A percentile compares a stretch with the other conserved stretches of the same genome.
These are phyloP conservation scores for Fraxinus nigra DNA, from an alignment of 305 asterid genomes.

Conservation along the genomic window DNA sequence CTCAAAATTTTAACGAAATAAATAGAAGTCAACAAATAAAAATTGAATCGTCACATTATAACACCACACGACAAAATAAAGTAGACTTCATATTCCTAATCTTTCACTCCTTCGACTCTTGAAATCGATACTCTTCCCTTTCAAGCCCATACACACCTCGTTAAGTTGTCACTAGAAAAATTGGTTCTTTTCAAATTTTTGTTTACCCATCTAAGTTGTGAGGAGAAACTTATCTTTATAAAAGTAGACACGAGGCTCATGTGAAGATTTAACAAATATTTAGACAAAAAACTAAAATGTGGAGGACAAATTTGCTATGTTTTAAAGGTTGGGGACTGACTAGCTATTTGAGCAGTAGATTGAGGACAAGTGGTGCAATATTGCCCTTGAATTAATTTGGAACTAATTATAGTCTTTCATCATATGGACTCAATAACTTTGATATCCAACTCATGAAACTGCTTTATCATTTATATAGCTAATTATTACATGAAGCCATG, in stretches of 20 bases:
- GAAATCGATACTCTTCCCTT: background rate
- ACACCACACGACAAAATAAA: background rate
- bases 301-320: conserved; percentile 5
- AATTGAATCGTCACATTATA: no score
- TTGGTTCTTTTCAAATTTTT: no score
- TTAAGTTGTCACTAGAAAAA: background rate
- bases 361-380: background rate
- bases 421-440: conserved; percentile 24
- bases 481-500: conserved; percentile 19
- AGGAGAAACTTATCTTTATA: background rate
- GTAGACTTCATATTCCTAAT: background rate
- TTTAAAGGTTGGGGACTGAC: background rate
- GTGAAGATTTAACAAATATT: background rate
- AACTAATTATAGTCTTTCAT: conserved; percentile 34
- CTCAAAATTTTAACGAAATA: background rate
- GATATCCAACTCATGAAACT: conserved; percentile 24
- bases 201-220: background rate
- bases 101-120: background rate
- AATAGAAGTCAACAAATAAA: no score
- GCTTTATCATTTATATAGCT: conserved; percentile 17
- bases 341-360: background rate
- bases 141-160: background rate
- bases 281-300: conserved; percentile 1
- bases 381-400: background rate
- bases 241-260: background rate